Percentiles rank a stretch among this genome's conserved stretches.
These are phyloP conservation scores for Hypoxylon sp. DNA, from an alignment of 2,329 filamentous ascomycete species.

Conservation along the genomic window DNA sequence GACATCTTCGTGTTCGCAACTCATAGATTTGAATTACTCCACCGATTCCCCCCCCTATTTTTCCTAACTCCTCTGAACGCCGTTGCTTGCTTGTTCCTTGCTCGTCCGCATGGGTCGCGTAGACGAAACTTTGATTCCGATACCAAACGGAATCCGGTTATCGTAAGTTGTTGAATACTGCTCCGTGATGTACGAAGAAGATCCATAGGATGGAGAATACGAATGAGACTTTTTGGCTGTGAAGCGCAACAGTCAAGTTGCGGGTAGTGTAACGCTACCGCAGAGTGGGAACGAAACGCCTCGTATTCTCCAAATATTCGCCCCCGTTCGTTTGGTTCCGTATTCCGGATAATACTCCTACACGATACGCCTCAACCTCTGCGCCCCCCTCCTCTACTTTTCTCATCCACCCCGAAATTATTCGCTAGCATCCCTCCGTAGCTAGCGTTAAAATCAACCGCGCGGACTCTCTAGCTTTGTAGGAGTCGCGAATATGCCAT, in stretches of 20 bases:
- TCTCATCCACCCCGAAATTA: slow-evolving; percentile 34
- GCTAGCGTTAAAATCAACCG: slow-evolving; percentile 28
- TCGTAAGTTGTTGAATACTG: slow-evolving; percentile 17
- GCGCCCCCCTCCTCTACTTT: slow-evolving; percentile 15
- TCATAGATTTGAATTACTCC: slow-evolving; percentile 21
- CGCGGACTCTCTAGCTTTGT: slow-evolving; percentile 24
- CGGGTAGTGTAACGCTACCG: too few relatives aligned
- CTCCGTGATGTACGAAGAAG: slow-evolving; percentile 11
- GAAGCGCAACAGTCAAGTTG: slow-evolving; percentile 10
- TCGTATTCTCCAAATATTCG: slow-evolving; percentile 9
- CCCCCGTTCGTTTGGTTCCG: slow-evolving; percentile 20
- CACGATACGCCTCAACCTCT: slow-evolving; percentile 13
- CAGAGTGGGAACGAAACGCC: too few relatives aligned
- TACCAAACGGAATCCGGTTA: slow-evolving; percentile 21
- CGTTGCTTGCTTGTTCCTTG: slow-evolving; percentile 28
- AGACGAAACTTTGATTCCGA: slow-evolving; percentile 4
- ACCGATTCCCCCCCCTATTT: too few relatives aligned
- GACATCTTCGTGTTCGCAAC: slow-evolving; percentile 3
- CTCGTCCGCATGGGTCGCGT: slow-evolving; percentile 4
- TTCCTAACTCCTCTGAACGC: slow-evolving; percentile 31
- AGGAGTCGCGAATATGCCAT: slow-evolving; percentile 37
- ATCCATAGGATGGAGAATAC: slow-evolving; percentile 3
- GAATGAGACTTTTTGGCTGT: slow-evolving; percentile 9
- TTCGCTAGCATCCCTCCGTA: slow-evolving; percentile 36
- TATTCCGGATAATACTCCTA: slow-evolving; percentile 25